Base-by-base conservation (phyloP, 2,329 filamentous ascomycete species). In the Trichoderma citrinoviride region DNA sequence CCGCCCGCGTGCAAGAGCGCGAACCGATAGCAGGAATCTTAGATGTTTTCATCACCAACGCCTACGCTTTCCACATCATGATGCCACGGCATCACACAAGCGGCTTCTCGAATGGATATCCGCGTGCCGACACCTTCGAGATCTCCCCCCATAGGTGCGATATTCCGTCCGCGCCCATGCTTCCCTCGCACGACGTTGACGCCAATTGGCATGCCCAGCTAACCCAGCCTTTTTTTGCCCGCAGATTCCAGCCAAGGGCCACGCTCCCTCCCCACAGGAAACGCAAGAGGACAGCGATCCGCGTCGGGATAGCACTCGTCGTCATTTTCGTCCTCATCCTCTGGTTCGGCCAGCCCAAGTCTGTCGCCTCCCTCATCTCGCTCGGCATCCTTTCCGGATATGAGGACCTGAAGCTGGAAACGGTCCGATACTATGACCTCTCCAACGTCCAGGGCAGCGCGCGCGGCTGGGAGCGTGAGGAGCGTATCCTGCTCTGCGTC, bases 351-450 rank as follows among this genome's bases (percentile, higher is more conserved):
- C 86, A 92, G 68, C 82, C 82, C 76, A 88, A 78, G 77, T 86
- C 79, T 70, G 82, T 81, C 72, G 88, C 79, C 70, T 92, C 80
- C 74, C 82, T 81, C 74, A 84, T 80, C 73, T 90, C 90, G 1
- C 81, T 96, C 55, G 91, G 90, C 33, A 83, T 94, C 41, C 80
- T 93, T 57, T 87, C 87, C 44, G 80, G 84, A 23, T 80, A 81
- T 60, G 87, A 89, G 60, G 88, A 91, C 70, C 85, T 92, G 68
- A 89, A 96, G 73, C 87, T 98, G 65, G 92, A 98, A 76, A 98
- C 94, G 1, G 91, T 99, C 67, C 91, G 94, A 76, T 98, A 99
- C 79, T 98, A 98, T 79, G 95, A 99, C 76, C 83, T 99, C 68
- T 90, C 90, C 70, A 92, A 95, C 75, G 92, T 96, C 6, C 90